A percentile compares a stretch with the other conserved stretches of the same genome.
phyloP scores from a whole-genome alignment of 2,329 filamentous ascomycete species.

The Monilinia fructicola region DNA sequence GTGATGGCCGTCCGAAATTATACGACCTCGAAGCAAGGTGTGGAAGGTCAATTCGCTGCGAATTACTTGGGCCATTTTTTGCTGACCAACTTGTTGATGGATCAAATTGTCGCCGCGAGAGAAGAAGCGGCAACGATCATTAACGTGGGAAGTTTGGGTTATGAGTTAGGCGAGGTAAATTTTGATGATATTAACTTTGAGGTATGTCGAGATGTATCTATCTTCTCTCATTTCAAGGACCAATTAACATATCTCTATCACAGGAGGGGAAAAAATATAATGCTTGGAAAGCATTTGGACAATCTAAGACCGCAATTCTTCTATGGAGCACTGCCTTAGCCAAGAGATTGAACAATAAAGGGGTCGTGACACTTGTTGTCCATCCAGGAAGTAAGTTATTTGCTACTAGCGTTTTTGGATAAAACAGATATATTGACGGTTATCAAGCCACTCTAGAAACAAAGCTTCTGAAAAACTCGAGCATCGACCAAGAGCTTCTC shows the following conservation, averaged over 20 bases:
- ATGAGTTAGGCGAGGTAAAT: slow-evolving; percentile 42
- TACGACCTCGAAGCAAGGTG: slow-evolving; percentile 42
- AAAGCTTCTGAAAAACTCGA: background rate
- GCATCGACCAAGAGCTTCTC: background rate
- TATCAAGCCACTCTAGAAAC: slow-evolving; percentile 1
- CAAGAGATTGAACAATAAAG: background rate
- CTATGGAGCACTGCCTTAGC: background rate
- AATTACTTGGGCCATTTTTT: slow-evolving; percentile 40
- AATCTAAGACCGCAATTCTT: slow-evolving; percentile 1
- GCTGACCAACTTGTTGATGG: slow-evolving; percentile 37
- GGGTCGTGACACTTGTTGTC: background rate
- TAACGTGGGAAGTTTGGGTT: slow-evolving; percentile 44
- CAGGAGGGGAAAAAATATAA: background rate
- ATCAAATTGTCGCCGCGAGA: slow-evolving; percentile 28
- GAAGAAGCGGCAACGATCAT: slow-evolving; percentile 39
- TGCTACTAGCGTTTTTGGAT: background rate
- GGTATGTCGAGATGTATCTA: background rate
- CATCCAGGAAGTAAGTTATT: background rate
- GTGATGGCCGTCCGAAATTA: slow-evolving; percentile 44
- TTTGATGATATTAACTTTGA: slow-evolving; percentile 44
- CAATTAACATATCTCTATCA: background rate
- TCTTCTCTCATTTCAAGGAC: background rate
- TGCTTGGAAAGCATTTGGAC: slow-evolving; percentile 4
- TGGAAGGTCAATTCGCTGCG: slow-evolving; percentile 40
- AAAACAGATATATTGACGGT: background rate